These are phyloP conservation scores for Psilocybe cyanescens DNA, from an alignment of 768 basidiomycete species.

Conservation along the genomic window DNA sequence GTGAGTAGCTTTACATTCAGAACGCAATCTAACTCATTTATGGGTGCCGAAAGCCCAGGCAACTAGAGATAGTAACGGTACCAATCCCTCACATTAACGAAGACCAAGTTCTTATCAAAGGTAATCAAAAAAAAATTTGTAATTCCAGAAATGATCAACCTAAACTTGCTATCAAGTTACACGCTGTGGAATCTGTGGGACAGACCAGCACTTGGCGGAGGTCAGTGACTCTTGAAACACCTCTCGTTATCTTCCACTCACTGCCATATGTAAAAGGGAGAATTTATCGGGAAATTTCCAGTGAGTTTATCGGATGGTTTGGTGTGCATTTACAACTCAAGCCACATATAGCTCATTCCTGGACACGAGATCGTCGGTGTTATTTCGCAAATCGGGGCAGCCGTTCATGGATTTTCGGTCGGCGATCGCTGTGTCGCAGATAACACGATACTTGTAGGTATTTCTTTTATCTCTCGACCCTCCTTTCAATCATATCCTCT, in stretches of 20 bases:
- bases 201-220: slow-evolving; percentile 55
- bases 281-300: slow-evolving; percentile 74
- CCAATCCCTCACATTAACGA: slow-evolving; percentile 56
- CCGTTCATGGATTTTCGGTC: slow-evolving; percentile 74
- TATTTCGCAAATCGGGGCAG: slow-evolving; percentile 75
- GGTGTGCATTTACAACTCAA: background rate
- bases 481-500: slow-evolving; percentile 7
- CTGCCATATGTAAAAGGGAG: slow-evolving; percentile 45
- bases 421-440: slow-evolving; percentile 89
- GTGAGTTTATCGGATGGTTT: slow-evolving; percentile 36
- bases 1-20: slow-evolving; percentile 26
- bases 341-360: slow-evolving; percentile 39
- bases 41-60: slow-evolving; percentile 39
- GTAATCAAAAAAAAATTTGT: slow-evolving; percentile 23
- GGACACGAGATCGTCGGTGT: slow-evolving; percentile 66
- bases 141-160: too few species aligned
- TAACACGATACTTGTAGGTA: slow-evolving; percentile 56
- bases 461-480: slow-evolving; percentile 21
- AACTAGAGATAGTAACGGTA: slow-evolving; percentile 56
- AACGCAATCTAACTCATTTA: background rate
- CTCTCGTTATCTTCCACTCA: slow-evolving; percentile 5
- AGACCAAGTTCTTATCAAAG: slow-evolving; percentile 64
- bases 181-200: slow-evolving; percentile 66
- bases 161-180: slow-evolving; percentile 25
- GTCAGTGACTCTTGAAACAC: slow-evolving; percentile 37